Evolutionary conservation across 176 grass and related monocot species (phyloP).

Genomic region (Oryza rufipogon): DNA sequence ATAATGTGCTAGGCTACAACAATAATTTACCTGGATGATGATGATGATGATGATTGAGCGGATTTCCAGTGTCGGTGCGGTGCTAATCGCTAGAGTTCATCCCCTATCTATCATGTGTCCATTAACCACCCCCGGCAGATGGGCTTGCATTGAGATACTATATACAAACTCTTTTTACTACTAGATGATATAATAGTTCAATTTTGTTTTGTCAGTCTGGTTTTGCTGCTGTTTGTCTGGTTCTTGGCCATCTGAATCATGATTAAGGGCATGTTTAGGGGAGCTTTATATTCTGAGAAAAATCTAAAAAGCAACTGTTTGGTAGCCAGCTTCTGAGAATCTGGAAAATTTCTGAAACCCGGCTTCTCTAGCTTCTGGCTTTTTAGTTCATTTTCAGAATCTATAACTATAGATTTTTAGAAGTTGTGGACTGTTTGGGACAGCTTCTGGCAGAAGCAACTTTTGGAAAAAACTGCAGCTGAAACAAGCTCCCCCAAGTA

Average conservation of each 20-base stretch:
- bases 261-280: not conserved
- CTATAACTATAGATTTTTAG: too few species aligned
- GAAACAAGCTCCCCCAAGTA: too few species aligned
- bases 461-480: too few species aligned
- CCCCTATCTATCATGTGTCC: not conserved
- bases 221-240: not conserved
- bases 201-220: conserved; percentile 20
- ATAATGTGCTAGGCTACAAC: conserved; percentile 35
- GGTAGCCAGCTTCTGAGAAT: too few species aligned
- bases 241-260: not conserved
- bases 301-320: too few species aligned
- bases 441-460: too few species aligned
- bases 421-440: too few species aligned
- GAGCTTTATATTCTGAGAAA: too few species aligned
- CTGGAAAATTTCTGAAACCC: too few species aligned
- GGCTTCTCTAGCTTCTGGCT: too few species aligned
- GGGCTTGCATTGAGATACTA: conserved; percentile 18
- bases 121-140: conserved; percentile 45
- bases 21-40: conserved; percentile 13
- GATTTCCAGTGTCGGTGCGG: conserved; percentile 18
- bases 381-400: too few species aligned
- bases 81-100: conserved; percentile 15
- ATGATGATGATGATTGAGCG: not conserved
- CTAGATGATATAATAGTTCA: conserved; percentile 5
- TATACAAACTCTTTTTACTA: not conserved